Percentiles rank a stretch among this genome's conserved stretches.
phyloP scores from a whole-genome alignment of 2,329 filamentous ascomycete genomes.

The Fusarium keratoplasticum region DNA sequence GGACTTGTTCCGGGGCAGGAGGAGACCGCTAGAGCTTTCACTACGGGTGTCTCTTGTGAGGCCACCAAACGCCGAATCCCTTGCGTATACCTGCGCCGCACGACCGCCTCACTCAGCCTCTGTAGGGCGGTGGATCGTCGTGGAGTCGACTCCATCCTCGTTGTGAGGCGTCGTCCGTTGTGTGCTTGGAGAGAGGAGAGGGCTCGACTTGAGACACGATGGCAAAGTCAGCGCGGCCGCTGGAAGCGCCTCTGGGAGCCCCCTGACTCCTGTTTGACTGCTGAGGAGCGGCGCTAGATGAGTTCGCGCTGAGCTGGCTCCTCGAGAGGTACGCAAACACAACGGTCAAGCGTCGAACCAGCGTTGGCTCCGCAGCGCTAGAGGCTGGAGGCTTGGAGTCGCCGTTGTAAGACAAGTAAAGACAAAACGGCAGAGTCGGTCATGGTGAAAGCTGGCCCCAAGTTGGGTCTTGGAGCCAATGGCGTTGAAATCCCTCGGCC shows the following conservation, averaged over 20 bases:
- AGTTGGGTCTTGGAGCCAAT: neutral
- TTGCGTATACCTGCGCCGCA: constrained; percentile 33
- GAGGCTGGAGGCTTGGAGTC: constrained; percentile 8
- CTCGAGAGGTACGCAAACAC: constrained; percentile 25
- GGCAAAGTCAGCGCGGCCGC: constrained; percentile 13
- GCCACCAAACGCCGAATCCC: constrained; percentile 28
- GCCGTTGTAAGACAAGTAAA: constrained; percentile 22
- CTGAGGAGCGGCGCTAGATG: constrained; percentile 11
- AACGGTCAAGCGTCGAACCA: constrained; percentile 37
- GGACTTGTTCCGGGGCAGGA: constrained; percentile 32
- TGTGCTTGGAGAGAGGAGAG: constrained; percentile 9
- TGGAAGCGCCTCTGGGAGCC: constrained; percentile 8
- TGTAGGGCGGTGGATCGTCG: constrained; percentile 34
- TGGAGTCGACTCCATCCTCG: constrained; percentile 28
- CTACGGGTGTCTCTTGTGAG: constrained; percentile 16
- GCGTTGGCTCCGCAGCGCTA: constrained; percentile 26
- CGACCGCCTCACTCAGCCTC: constrained; percentile 26
- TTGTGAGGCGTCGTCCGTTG: constrained; percentile 15
- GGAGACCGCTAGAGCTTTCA: constrained; percentile 6
- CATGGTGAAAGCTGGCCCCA: constrained; percentile 5
- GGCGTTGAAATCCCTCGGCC: neutral
- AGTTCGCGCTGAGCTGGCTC: constrained; percentile 15
- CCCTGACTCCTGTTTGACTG: constrained; percentile 12
- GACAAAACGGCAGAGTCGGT: constrained; percentile 16
- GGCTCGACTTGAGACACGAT: neutral